phyloP scores from a whole-genome alignment of 192 early-diverging fungal species.

The Coemansia pectinata region DNA sequence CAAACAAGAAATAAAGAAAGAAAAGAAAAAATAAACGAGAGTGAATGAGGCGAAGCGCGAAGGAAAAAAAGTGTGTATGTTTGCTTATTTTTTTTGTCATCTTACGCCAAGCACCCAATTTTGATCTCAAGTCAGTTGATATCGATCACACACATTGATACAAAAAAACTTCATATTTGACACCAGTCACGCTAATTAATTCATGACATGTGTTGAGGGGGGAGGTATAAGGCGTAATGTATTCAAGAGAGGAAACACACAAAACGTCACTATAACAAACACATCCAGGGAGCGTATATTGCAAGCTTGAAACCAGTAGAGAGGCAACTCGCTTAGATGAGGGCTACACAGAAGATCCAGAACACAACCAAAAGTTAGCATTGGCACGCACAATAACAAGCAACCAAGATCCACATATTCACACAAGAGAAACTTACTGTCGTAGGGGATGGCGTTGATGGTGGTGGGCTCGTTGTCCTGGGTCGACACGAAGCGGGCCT shows the following conservation, averaged over 20 bases:
- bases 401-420: neutral
- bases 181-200: neutral
- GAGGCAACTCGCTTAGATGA: conserved; percentile 38
- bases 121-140: conserved; percentile 4
- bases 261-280: conserved; percentile 11
- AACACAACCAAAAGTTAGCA: conserved; percentile 9
- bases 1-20: neutral
- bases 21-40: neutral
- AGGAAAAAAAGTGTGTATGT: conserved; percentile 1
- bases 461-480: conserved; percentile 89
- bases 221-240: conserved; percentile 1
- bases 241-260: conserved; percentile 10
- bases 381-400: neutral
- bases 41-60: conserved; percentile 5
- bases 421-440: conserved; percentile 56
- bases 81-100: neutral
- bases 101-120: neutral
- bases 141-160: neutral
- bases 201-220: neutral
- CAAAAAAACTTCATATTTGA: neutral
- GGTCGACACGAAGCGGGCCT: conserved; percentile 85
- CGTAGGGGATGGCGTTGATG: conserved; percentile 95
- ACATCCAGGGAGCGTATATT: neutral
- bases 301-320: neutral
- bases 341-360: conserved; percentile 31